Evolutionary conservation across 768 basidiomycete genomes (phyloP).

Genomic region (Tephrocybe sp.): DNA sequence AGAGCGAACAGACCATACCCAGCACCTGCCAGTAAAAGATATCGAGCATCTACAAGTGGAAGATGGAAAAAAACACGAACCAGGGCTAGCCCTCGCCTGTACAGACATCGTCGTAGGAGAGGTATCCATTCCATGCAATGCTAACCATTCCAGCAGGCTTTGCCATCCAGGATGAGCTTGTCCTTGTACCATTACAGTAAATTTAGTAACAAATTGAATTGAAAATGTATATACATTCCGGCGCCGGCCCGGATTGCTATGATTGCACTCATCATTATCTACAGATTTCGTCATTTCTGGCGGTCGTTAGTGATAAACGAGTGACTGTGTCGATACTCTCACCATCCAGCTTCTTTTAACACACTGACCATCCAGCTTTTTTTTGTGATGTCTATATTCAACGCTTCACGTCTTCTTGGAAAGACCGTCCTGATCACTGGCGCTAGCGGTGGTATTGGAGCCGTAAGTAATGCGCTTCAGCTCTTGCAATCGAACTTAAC

Average conservation of each 20-base stretch:
- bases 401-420: constrained; percentile 73
- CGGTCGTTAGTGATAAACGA: neutral
- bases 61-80: constrained; percentile 33
- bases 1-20: constrained; percentile 72
- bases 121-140: constrained; percentile 45
- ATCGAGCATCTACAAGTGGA: neutral
- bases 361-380: neutral
- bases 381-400: constrained; percentile 72
- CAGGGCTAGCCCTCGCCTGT: constrained; percentile 49
- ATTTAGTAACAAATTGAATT: neutral
- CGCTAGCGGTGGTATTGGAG: constrained; percentile 88
- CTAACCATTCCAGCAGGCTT: constrained; percentile 53
- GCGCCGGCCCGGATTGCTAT: neutral
- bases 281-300: neutral
- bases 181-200: neutral
- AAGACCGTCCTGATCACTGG: constrained; percentile 90
- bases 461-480: constrained; percentile 50
- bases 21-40: constrained; percentile 39
- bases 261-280: neutral
- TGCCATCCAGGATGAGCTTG: constrained; percentile 41
- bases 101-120: constrained; percentile 42
- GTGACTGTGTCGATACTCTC: neutral
- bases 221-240: too few relatives aligned
- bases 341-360: neutral
- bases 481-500: too few relatives aligned